A percentile compares a stretch with the other conserved stretches of the same genome.
Evolutionary conservation across 352 stramenopile genomes (phyloP).

Genomic region (Globisporangium perplexum): DNA sequence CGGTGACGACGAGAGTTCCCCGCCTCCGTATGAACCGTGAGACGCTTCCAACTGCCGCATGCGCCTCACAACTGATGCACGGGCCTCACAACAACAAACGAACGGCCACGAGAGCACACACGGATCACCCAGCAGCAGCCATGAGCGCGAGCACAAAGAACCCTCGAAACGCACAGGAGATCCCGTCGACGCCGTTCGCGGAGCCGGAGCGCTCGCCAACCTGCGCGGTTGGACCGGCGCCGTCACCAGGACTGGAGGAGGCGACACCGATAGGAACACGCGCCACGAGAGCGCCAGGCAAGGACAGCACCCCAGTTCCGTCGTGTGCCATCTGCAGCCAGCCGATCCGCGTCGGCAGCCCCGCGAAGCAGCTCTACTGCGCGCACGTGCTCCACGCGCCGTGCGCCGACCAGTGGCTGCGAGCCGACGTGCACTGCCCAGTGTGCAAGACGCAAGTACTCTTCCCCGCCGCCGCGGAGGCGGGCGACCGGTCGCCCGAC

Average conservation of each 20-base stretch:
- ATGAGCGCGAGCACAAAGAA: conserved; percentile 1
- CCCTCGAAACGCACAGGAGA: conserved; percentile 9
- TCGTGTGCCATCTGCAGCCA: conserved; percentile 36
- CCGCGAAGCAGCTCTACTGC: conserved; percentile 53
- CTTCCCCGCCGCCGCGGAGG: conserved; percentile 32
- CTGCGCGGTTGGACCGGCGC: not conserved
- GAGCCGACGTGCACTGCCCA: conserved; percentile 36
- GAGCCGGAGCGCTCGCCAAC: not conserved
- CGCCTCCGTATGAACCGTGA: not conserved
- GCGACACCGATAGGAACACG: no score
- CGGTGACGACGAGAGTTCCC: no score
- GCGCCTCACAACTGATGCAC: no score
- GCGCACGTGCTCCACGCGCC: conserved; percentile 55
- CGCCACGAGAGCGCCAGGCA: no score
- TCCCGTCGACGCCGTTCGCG: conserved; percentile 7
- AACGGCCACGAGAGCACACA: not conserved
- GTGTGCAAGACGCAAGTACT: conserved; percentile 56
- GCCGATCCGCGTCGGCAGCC: conserved; percentile 21
- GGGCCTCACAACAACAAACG: not conserved
- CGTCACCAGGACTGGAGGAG: not conserved
- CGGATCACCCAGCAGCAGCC: not conserved
- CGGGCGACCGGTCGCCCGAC: conserved; percentile 13
- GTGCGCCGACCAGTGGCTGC: conserved; percentile 55
- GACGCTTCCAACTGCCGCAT: not conserved
- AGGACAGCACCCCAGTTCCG: no score